Percentiles rank a stretch among this genome's conserved stretches.
These are phyloP conservation scores for Marasmius sp. DNA, from an alignment of 1,284 basidiomycete genomes.

Conservation along the genomic window DNA sequence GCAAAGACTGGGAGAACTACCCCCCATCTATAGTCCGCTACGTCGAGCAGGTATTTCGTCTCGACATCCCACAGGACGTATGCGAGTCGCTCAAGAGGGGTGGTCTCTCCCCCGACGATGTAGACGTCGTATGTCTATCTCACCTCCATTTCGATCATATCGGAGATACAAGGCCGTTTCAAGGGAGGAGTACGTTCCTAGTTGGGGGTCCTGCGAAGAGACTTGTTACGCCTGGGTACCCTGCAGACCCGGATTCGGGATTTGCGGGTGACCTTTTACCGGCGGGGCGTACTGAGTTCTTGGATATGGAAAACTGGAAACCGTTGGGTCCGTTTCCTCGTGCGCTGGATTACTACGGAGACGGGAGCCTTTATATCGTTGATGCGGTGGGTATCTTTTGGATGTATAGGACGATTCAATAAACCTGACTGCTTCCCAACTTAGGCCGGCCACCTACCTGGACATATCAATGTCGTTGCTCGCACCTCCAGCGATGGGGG, in stretches of 20 bases:
- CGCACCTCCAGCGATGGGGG: conserved; percentile 54
- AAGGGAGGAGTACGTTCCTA: conserved; percentile 42
- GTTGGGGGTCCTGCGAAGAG: conserved; percentile 38
- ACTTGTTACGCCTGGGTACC: conserved; percentile 39
- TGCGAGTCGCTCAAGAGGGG: conserved; percentile 48
- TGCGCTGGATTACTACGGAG: conserved; percentile 52
- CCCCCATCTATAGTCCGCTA: conserved; percentile 33
- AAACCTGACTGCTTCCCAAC: not conserved
- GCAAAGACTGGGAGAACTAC: conserved; percentile 41
- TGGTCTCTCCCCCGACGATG: conserved; percentile 39
- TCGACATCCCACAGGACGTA: conserved; percentile 40
- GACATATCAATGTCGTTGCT: conserved; percentile 53
- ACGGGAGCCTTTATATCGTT: conserved; percentile 56
- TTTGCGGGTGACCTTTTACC: conserved; percentile 40
- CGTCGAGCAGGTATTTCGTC: conserved; percentile 22
- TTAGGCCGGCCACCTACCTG: conserved; percentile 47
- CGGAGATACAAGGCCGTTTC: conserved; percentile 45
- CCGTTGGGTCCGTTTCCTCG: conserved; percentile 52
- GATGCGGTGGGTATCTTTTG: conserved; percentile 30
- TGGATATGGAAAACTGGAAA: conserved; percentile 28
- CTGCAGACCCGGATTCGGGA: conserved; percentile 33
- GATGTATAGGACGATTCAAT: not conserved
- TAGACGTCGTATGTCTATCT: conserved; percentile 46
- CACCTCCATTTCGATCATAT: conserved; percentile 47
- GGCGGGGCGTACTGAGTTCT: conserved; percentile 37